These are phyloP conservation scores for Xylaria palmicola DNA, from an alignment of 495 filamentous ascomycete genomes.

Conservation along the genomic window DNA sequence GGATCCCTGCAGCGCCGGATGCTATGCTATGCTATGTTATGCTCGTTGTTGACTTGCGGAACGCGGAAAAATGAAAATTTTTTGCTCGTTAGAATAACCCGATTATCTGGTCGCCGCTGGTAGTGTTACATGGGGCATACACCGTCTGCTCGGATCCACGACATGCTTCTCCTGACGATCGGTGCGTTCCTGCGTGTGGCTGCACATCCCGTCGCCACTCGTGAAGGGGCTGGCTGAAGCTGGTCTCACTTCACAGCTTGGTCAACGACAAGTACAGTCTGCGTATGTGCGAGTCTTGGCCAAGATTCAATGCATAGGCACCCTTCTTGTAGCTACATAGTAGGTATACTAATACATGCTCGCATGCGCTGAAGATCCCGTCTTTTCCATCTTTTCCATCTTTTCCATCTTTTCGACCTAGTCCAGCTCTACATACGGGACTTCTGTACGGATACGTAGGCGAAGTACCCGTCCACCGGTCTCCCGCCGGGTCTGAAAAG, in stretches of 20 bases:
- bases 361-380: background rate
- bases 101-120: slow-evolving; percentile 5
- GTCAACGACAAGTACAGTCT: background rate
- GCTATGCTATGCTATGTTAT: too few relatives aligned
- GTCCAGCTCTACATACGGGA: too few relatives aligned
- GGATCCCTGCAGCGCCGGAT: background rate
- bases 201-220: slow-evolving; percentile 14
- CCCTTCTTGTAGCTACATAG: background rate
- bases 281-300: too few relatives aligned
- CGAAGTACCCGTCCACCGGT: background rate
- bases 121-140: too few relatives aligned
- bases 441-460: background rate
- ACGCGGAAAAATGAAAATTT: too few relatives aligned
- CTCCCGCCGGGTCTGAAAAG: background rate
- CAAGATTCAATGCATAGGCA: too few relatives aligned
- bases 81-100: background rate
- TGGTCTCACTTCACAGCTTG: background rate
- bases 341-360: background rate
- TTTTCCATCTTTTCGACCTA: background rate
- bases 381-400: background rate
- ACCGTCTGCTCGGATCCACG: background rate
- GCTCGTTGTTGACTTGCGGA: too few relatives aligned
- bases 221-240: background rate
- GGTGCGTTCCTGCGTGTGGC: slow-evolving; percentile 15
- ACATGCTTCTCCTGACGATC: slow-evolving; percentile 18